Percentiles rank a stretch among this genome's conserved stretches.
These are phyloP conservation scores for Botryotinia narcissicola DNA, from an alignment of 2,329 filamentous ascomycete species.

Conservation along the genomic window DNA sequence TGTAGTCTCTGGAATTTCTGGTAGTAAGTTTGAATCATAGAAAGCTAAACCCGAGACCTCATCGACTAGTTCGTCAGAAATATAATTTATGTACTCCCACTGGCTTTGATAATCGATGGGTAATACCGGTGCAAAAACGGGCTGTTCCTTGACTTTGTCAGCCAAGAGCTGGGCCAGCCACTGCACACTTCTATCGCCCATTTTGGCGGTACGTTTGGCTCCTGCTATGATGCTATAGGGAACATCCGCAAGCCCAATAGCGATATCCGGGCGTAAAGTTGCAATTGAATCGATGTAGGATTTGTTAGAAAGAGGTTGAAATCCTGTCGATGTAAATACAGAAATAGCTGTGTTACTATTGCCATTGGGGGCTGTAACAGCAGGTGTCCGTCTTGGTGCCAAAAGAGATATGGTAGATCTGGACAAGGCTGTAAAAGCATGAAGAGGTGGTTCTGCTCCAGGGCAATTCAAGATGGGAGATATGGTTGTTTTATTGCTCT, in stretches of 20 bases:
- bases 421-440: conserved; percentile 73
- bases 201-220: conserved; percentile 73
- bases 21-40: conserved; percentile 69
- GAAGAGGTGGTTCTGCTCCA: conserved; percentile 51
- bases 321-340: conserved; percentile 84
- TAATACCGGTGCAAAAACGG: conserved; percentile 65
- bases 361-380: conserved; percentile 66
- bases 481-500: conserved; percentile 41
- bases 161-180: conserved; percentile 72
- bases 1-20: conserved; percentile 58
- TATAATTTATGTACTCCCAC: conserved; percentile 71
- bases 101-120: conserved; percentile 75
- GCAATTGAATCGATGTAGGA: conserved; percentile 66
- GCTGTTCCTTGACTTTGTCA: conserved; percentile 37
- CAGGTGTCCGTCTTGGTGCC: conserved; percentile 73
- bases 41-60: conserved; percentile 69
- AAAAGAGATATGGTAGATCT: conserved; percentile 66
- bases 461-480: conserved; percentile 50
- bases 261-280: conserved; percentile 74
- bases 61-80: conserved; percentile 61
- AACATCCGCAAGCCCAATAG: conserved; percentile 75
- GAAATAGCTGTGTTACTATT: conserved; percentile 71
- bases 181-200: conserved; percentile 79
- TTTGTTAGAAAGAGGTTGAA: conserved; percentile 64
- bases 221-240: conserved; percentile 55